Conservation (phyloP, 495 filamentous ascomycete species). For the Trichoderma gamsii region DNA sequence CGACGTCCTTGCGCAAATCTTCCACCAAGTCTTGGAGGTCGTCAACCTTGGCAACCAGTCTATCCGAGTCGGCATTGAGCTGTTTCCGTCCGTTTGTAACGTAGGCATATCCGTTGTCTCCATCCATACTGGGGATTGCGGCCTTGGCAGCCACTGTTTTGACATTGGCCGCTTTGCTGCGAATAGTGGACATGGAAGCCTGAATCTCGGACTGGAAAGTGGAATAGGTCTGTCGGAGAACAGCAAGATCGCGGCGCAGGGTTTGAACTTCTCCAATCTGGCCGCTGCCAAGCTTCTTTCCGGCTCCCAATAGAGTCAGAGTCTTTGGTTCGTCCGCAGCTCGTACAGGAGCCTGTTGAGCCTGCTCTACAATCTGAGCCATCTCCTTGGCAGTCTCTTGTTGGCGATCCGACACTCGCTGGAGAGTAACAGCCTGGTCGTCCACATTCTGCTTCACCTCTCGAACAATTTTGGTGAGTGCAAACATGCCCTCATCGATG, state of each 20-base stretch:
- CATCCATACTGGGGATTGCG: slow-evolving; percentile 55
- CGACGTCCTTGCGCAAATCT: slow-evolving; percentile 95
- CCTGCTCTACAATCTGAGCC: slow-evolving; percentile 65
- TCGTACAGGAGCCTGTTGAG: slow-evolving; percentile 17
- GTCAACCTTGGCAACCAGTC: slow-evolving; percentile 82
- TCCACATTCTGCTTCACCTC: slow-evolving; percentile 71
- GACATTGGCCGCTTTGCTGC: slow-evolving; percentile 70
- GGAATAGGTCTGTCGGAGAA: slow-evolving; percentile 88
- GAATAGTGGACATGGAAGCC: slow-evolving; percentile 75
- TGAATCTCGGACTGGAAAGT: slow-evolving; percentile 84
- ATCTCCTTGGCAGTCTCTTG: slow-evolving; percentile 88
- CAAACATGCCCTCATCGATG: slow-evolving; percentile 87
- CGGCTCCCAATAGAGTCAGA: neutral
- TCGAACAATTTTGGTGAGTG: slow-evolving; percentile 71
- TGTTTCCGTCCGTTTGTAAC: slow-evolving; percentile 80
- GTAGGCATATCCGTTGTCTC: slow-evolving; percentile 71
- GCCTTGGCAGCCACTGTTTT: slow-evolving; percentile 68
- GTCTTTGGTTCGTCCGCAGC: neutral
- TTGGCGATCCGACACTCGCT: slow-evolving; percentile 86
- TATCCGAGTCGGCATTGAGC: slow-evolving; percentile 77
- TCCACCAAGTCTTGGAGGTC: slow-evolving; percentile 94
- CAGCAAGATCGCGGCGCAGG: slow-evolving; percentile 83
- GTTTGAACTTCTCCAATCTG: slow-evolving; percentile 73
- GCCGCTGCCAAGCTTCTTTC: slow-evolving; percentile 33
- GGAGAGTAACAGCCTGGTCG: slow-evolving; percentile 70